Conservation (phyloP, 352 stramenopile genomes). For the Globisporangium viniferum region DNA sequence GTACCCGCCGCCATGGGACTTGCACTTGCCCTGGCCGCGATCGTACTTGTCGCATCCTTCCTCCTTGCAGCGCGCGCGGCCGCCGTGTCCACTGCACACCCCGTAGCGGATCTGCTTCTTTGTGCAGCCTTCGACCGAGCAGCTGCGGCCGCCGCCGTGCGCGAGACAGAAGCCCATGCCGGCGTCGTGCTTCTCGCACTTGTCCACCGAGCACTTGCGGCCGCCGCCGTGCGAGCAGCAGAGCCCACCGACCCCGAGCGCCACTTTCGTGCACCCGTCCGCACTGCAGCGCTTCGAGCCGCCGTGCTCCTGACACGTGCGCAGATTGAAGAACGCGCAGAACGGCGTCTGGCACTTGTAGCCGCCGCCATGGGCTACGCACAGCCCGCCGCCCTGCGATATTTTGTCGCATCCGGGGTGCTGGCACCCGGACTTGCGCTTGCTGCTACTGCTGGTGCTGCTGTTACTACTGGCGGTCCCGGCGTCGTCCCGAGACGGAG, state of each 20-base stretch:
- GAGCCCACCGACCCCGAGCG: slow-evolving; percentile 40
- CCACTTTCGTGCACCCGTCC: slow-evolving; percentile 49
- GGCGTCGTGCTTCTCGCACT: slow-evolving; percentile 72
- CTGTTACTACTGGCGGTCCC: background rate
- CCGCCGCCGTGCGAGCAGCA: slow-evolving; percentile 69
- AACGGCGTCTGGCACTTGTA: slow-evolving; percentile 72
- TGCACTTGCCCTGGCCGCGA: slow-evolving; percentile 74
- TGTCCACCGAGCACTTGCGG: slow-evolving; percentile 65
- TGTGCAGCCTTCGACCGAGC: slow-evolving; percentile 48
- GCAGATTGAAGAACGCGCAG: slow-evolving; percentile 65
- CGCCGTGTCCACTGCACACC: slow-evolving; percentile 69
- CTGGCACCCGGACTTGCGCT: slow-evolving; percentile 32
- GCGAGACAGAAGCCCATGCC: slow-evolving; percentile 62
- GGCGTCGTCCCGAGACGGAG: background rate
- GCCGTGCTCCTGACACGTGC: slow-evolving; percentile 73
- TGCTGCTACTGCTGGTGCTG: background rate
- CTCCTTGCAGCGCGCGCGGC: slow-evolving; percentile 68
- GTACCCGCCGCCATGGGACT: slow-evolving; percentile 79
- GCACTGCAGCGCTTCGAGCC: slow-evolving; percentile 62
- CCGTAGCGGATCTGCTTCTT: slow-evolving; percentile 82
- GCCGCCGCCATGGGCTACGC: slow-evolving; percentile 60
- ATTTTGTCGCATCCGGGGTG: slow-evolving; percentile 54
- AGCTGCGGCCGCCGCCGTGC: slow-evolving; percentile 68
- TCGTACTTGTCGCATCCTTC: slow-evolving; percentile 77
- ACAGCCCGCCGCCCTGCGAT: slow-evolving; percentile 59